These are phyloP conservation scores for Licmophora abbreviata DNA, from an alignment of 108 stramenopile genomes.

Conservation along the genomic window DNA sequence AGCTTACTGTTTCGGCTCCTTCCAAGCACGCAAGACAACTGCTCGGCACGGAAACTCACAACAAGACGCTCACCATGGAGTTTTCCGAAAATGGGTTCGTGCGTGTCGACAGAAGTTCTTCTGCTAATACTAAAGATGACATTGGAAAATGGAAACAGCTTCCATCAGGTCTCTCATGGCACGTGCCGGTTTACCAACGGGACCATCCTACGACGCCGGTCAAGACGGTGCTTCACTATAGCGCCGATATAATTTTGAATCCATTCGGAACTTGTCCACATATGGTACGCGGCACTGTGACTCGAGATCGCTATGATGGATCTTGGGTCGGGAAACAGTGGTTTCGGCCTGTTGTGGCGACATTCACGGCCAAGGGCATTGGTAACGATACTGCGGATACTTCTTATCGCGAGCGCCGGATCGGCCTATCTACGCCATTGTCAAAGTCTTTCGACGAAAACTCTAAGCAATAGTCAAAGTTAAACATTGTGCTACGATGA, in stretches of 20 bases:
- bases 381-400: conserved; percentile 53
- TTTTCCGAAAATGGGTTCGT: not conserved
- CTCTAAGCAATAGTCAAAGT: no score
- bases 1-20: not conserved
- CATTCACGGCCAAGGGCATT: conserved; percentile 53
- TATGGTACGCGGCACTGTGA: conserved; percentile 49
- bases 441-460: no score
- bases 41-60: no score
- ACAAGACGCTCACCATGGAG: not conserved
- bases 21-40: no score
- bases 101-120: not conserved
- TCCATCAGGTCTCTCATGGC: conserved; percentile 41
- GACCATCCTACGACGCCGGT: conserved; percentile 1
- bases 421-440: not conserved
- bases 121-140: not conserved
- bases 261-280: conserved; percentile 58
- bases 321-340: conserved; percentile 14
- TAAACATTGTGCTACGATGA: no score
- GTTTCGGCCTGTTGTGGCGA: conserved; percentile 64
- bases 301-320: conserved; percentile 31
- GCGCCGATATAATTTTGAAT: conserved; percentile 56
- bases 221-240: conserved; percentile 39
- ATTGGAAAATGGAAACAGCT: conserved; percentile 46
- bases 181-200: conserved; percentile 17
- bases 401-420: conserved; percentile 20